A percentile compares a stretch with the other conserved stretches of the same genome.
Conservation (phyloP, 495 filamentous ascomycete species). For the Annulohypoxylon stygium region DNA sequence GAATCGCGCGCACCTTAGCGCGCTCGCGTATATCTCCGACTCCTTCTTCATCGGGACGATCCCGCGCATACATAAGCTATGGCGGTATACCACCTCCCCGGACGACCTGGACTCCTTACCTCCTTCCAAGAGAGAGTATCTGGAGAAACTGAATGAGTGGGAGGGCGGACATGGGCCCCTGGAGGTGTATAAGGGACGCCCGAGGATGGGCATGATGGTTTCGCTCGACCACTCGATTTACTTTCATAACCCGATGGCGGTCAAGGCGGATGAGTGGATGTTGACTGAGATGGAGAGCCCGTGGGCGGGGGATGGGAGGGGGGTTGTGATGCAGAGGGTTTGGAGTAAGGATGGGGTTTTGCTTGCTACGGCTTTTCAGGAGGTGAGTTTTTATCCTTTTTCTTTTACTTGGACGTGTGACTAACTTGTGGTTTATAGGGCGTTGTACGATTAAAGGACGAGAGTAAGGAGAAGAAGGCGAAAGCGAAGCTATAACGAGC, state of each 20-base stretch:
- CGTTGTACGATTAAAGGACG: constrained; percentile 65
- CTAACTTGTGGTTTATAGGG: constrained; percentile 55
- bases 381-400: constrained; percentile 61
- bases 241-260: constrained; percentile 85
- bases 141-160: constrained; percentile 56
- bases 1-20: constrained; percentile 82
- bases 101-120: constrained; percentile 53
- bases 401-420: no score
- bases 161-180: constrained; percentile 46
- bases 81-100: constrained; percentile 65
- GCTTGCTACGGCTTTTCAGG: constrained; percentile 88
- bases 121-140: constrained; percentile 44
- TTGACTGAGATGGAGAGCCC: constrained; percentile 90
- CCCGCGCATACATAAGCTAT: constrained; percentile 77
- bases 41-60: constrained; percentile 94
- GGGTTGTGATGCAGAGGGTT: constrained; percentile 87
- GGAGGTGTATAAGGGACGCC: constrained; percentile 50
- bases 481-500: constrained; percentile 21
- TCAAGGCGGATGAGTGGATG: constrained; percentile 94
- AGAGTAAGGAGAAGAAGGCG: constrained; percentile 34
- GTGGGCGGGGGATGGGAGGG: constrained; percentile 93
- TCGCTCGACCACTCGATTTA: constrained; percentile 86
- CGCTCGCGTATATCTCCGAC: constrained; percentile 93
- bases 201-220: constrained; percentile 92
- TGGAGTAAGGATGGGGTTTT: constrained; percentile 85